Conservation (phyloP, 169 alveolate species). For the Plasmodium gonderi region DNA sequence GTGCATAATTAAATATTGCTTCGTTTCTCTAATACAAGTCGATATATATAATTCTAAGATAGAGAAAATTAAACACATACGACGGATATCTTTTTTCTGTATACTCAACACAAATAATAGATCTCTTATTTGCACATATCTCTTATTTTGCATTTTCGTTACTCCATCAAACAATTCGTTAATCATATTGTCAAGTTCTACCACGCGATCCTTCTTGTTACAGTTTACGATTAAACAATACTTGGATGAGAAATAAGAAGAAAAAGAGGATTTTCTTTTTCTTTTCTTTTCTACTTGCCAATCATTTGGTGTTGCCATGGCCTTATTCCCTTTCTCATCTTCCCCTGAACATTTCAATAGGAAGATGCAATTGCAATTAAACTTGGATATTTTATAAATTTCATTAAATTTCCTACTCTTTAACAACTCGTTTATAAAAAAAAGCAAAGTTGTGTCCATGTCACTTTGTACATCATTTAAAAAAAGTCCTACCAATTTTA, state of each 20-base stretch:
- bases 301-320: no score
- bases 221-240: constrained; percentile 22
- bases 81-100: constrained; percentile 34
- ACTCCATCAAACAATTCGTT: neutral
- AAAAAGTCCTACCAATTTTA: constrained; percentile 27
- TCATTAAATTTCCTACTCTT: constrained; percentile 12
- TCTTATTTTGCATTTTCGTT: neutral
- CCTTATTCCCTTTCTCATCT: neutral
- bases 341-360: constrained; percentile 14
- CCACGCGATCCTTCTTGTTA: neutral
- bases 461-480: constrained; percentile 32
- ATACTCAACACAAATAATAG: neutral
- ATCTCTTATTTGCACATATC: neutral
- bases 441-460: neutral
- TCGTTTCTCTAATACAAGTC: constrained; percentile 15
- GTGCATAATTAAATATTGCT: constrained; percentile 1
- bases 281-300: neutral
- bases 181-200: neutral
- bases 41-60: constrained; percentile 24
- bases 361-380: constrained; percentile 22
- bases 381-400: constrained; percentile 20
- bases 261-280: neutral
- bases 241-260: neutral
- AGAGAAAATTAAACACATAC: constrained; percentile 7
- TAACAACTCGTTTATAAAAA: constrained; percentile 54